Evolutionary conservation across 2,329 filamentous ascomycete species (phyloP).

Genomic region (Cercospora zeina): DNA sequence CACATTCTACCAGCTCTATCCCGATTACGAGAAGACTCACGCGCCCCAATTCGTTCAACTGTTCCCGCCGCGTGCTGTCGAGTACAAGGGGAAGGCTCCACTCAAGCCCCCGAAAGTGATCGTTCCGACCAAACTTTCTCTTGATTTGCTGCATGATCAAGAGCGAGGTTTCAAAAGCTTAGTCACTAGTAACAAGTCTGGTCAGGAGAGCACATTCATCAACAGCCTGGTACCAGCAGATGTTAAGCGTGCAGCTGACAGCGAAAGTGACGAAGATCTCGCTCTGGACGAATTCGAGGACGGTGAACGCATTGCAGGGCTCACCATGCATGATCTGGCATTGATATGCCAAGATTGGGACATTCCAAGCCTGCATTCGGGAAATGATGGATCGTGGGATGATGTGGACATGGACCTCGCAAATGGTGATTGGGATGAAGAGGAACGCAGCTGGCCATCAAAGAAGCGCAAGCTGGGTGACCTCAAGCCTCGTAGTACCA

Average conservation of each 20-base stretch:
- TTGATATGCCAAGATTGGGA: conserved; percentile 88
- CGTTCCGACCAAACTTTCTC: conserved; percentile 79
- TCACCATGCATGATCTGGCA: conserved; percentile 76
- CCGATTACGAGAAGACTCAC: conserved; percentile 72
- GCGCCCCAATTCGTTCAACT: conserved; percentile 79
- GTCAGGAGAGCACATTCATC: conserved; percentile 51
- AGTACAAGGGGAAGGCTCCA: conserved; percentile 76
- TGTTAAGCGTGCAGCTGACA: conserved; percentile 54
- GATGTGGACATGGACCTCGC: conserved; percentile 29
- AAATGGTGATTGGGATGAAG: conserved; percentile 39
- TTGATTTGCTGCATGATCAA: conserved; percentile 83
- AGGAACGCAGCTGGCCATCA: conserved; percentile 45
- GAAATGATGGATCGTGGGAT: conserved; percentile 22
- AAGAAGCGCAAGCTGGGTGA: conserved; percentile 65
- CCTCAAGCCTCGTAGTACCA: conserved; percentile 25
- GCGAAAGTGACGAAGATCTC: conserved; percentile 52
- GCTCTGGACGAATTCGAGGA: conserved; percentile 57
- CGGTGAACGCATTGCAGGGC: conserved; percentile 68
- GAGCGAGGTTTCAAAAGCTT: conserved; percentile 81
- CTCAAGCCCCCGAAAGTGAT: conserved; percentile 77
- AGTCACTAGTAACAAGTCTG: conserved; percentile 47
- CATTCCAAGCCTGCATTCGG: conserved; percentile 57
- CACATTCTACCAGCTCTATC: conserved; percentile 75
- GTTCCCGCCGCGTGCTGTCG: conserved; percentile 75
- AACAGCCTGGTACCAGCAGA: conserved; percentile 51